A percentile compares a stretch with the other conserved stretches of the same genome.
These are phyloP conservation scores for Lichtheimia ramosa DNA, from an alignment of 371 early-diverging fungal species.

Conservation along the genomic window DNA sequence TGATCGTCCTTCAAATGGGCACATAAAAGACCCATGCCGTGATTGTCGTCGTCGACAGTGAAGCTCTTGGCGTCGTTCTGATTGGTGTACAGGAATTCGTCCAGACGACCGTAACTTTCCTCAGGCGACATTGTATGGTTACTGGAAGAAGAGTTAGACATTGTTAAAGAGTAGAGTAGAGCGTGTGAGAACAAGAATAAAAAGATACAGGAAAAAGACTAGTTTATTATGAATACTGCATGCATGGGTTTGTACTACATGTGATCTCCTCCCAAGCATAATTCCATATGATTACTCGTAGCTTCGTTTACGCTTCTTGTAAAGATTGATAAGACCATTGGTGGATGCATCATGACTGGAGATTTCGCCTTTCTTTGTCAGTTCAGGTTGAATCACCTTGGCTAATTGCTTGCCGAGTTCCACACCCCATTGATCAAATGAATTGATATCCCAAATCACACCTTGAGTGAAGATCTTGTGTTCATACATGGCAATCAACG, in stretches of 20 bases:
- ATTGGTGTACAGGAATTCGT: slow-evolving; percentile 10
- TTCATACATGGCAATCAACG: slow-evolving; percentile 96
- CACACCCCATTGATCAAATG: slow-evolving; percentile 98
- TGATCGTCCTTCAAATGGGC: slow-evolving; percentile 10
- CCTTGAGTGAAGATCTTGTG: slow-evolving; percentile 99
- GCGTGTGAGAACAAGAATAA: no score
- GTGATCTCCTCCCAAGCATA: no score
- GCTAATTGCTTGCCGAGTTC: slow-evolving; percentile 99
- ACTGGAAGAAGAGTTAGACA: not conserved
- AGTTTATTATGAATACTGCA: no score
- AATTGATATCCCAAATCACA: slow-evolving; percentile 97
- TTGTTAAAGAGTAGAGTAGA: not conserved
- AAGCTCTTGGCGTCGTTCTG: slow-evolving; percentile 10
- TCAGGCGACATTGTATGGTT: slow-evolving; percentile 8
- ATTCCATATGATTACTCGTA: not conserved
- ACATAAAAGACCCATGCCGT: slow-evolving; percentile 20
- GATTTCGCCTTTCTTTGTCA: slow-evolving; percentile 58
- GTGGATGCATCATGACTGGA: slow-evolving; percentile 86
- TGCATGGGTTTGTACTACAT: no score
- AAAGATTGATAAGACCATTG: slow-evolving; percentile 92
- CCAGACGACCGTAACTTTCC: slow-evolving; percentile 21
- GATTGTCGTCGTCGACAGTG: slow-evolving; percentile 23
- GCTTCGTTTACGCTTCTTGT: slow-evolving; percentile 52
- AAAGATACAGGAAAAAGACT: no score
- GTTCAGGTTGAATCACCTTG: slow-evolving; percentile 90